Percentiles rank a stretch among this genome's conserved stretches.
These are phyloP conservation scores for Climacium dendroides DNA, from an alignment of 225 moss, liverwort and hornwort genomes.

Conservation along the genomic window DNA sequence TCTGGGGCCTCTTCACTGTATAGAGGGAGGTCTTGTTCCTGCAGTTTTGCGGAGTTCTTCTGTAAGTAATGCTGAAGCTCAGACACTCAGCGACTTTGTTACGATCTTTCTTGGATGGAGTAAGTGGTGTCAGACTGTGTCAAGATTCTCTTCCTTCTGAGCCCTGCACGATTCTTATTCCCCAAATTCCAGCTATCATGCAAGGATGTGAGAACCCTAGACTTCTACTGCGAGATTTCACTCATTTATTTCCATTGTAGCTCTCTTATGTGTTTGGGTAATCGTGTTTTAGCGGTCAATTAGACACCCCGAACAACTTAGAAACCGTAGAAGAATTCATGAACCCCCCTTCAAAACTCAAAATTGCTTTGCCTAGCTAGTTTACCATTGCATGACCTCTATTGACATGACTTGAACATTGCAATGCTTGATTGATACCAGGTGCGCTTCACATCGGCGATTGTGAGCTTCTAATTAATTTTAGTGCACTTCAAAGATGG, in stretches of 20 bases:
- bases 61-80: neutral
- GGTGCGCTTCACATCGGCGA: neutral
- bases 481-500: conserved; percentile 10
- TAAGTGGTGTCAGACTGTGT: neutral
- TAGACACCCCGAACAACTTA: neutral
- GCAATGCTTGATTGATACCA: neutral
- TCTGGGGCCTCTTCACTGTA: neutral
- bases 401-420: neutral
- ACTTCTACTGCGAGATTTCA: neutral
- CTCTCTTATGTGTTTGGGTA: neutral
- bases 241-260: neutral
- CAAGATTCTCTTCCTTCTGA: neutral
- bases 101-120: neutral
- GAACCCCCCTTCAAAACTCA: neutral
- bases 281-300: neutral
- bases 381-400: neutral
- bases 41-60: neutral
- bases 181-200: neutral
- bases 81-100: neutral
- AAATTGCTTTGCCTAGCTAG: neutral
- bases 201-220: no score
- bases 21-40: neutral
- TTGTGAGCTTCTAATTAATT: neutral
- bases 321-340: neutral
- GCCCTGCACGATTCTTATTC: neutral